Conservation (phyloP, 805 yeast species). For the Yarrowia hollandica region DNA sequence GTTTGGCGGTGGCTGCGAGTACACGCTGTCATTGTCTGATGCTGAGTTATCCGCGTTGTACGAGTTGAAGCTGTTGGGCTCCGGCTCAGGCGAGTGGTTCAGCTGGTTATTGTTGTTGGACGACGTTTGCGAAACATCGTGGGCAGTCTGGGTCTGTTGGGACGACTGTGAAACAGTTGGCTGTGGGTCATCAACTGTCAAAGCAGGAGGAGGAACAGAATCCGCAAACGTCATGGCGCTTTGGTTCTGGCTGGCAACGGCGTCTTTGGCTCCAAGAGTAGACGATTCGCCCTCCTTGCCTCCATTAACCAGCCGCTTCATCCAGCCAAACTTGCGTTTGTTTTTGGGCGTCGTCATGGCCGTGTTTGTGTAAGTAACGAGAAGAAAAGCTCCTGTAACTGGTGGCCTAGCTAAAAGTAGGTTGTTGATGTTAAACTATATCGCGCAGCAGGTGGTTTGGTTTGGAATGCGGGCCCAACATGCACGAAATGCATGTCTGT, state of each 20-base stretch:
- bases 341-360: constrained; percentile 18
- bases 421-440: neutral
- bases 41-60: neutral
- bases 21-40: constrained; percentile 1
- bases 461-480: constrained; percentile 18
- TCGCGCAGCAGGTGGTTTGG: constrained; percentile 11
- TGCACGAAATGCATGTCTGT: too few relatives aligned
- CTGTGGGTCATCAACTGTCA: too few relatives aligned
- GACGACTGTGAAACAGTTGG: neutral
- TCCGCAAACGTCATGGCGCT: neutral
- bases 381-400: neutral
- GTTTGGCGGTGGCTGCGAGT: constrained; percentile 13
- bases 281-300: constrained; percentile 9
- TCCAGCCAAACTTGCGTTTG: constrained; percentile 21
- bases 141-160: neutral
- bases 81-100: neutral
- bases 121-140: neutral
- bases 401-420: too few relatives aligned
- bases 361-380: neutral
- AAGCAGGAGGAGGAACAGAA: too few relatives aligned
- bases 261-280: neutral
- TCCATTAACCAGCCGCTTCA: constrained; percentile 25
- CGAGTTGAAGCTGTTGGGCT: neutral
- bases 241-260: neutral
- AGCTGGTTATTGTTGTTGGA: too few relatives aligned